phyloP scores from a whole-genome alignment of 306 rosid species.

The Pterocarpus macrocarpus region DNA sequence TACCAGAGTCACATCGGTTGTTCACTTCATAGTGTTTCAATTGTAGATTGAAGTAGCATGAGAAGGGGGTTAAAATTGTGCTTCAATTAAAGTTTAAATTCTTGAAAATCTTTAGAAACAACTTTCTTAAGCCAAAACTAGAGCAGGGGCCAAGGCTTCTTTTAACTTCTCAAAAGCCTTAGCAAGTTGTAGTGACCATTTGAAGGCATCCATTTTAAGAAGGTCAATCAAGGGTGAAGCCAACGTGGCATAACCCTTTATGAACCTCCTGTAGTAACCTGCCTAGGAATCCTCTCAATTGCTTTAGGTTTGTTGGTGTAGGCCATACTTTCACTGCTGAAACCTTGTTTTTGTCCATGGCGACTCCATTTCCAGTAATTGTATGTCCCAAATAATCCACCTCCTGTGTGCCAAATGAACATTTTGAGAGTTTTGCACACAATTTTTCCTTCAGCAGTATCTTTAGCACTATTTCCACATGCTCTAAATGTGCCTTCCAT shows the following conservation, averaged over 20 bases:
- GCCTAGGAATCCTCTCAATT: neutral
- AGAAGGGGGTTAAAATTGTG: no score
- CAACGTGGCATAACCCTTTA: neutral
- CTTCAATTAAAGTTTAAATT: no score
- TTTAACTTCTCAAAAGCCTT: neutral
- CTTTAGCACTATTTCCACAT: neutral
- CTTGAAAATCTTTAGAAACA: no score
- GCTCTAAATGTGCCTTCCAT: neutral
- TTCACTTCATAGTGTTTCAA: no score
- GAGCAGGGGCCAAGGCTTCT: neutral
- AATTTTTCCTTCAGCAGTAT: neutral
- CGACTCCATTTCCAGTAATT: neutral
- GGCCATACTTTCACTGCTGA: neutral
- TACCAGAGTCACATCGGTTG: no score
- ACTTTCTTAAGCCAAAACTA: neutral
- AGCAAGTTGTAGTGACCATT: neutral
- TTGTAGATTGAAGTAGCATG: no score
- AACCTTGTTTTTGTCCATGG: neutral
- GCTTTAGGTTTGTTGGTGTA: neutral
- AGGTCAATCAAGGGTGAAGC: no score
- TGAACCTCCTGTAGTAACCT: neutral
- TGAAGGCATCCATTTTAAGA: neutral
- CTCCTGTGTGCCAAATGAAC: neutral
- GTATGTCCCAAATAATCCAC: neutral
- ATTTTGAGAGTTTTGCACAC: neutral